Base-by-base conservation (phyloP, 2,329 filamentous ascomycete genomes). In the Fusarium denticulatum region DNA sequence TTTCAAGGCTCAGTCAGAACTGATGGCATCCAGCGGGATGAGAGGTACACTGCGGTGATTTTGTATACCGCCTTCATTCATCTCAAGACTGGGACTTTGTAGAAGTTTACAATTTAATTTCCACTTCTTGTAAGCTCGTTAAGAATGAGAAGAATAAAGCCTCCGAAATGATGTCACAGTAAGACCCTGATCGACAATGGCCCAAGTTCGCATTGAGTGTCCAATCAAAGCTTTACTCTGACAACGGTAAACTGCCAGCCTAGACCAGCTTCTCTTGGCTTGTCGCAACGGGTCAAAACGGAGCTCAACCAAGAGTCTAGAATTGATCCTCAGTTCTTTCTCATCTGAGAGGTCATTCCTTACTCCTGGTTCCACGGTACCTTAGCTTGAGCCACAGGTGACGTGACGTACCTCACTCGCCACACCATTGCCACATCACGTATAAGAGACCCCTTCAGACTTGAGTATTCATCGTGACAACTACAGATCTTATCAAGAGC, bases 381-480 rank as follows among this genome's bases (percentile, higher is more conserved):
- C 69, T 62, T 57, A 73, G 67, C 69, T 62, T 57, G 69, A 76
- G 76, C 76, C 76, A 78, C 76, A 73, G 34, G 74, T 79, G 71
- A 79, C 77, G 74, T 79, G 71, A 79, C 77, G 77, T 76, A 78
- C 37, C 57, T 42, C 64, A 68, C 68, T 73, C 72, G 77, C 77
- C 77, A 79, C 77, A 77, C 24, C 36, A 28, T 74, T 42, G 71
- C 76, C 71, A 74, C 67, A 59, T 15, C 22, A 49, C 55, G 64
- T 78, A 78, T 79, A 78, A 79, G 75, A 77, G 53, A 47, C 43
- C 42, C 47, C 36, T 64, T 43, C 14, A 58, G 20, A 30, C 26
- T 30, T 8, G 6, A 13, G 26, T 32, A 28, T 45, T n/a, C 39
- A 60, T 42, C 37, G n/a, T 34, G 50, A 42, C 52, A 46, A 42